These are phyloP conservation scores for Sanghuangporus weigelae DNA, from an alignment of 1,284 basidiomycete species.

Conservation along the genomic window DNA sequence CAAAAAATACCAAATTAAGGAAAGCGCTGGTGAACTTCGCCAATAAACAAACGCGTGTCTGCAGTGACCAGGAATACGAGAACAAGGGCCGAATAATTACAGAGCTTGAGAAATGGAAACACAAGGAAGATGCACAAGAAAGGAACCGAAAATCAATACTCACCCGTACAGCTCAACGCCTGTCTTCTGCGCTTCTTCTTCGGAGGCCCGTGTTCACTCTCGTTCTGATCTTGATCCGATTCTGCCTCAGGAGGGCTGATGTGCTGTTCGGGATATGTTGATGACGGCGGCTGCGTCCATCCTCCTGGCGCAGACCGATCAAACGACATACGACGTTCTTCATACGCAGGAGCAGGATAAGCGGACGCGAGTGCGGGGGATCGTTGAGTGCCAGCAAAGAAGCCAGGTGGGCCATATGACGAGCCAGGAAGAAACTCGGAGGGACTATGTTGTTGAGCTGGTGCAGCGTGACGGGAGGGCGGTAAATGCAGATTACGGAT, in stretches of 20 bases:
- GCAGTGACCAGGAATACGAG: conserved; percentile 11
- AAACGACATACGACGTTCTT: not conserved
- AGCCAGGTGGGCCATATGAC: conserved; percentile 5
- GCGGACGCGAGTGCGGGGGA: conserved; percentile 25
- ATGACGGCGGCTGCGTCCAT: not conserved
- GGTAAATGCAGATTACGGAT: conserved; percentile 61
- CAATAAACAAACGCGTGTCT: conserved; percentile 8
- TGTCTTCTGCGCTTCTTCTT: conserved; percentile 74
- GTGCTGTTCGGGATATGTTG: not conserved
- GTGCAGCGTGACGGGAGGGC: conserved; percentile 26
- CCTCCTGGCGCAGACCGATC: not conserved
- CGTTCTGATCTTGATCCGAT: conserved; percentile 22
- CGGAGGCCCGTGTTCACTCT: conserved; percentile 47
- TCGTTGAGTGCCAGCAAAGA: conserved; percentile 9
- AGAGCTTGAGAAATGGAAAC: conserved; percentile 10
- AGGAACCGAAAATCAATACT: conserved; percentile 24
- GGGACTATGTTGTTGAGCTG: conserved; percentile 15
- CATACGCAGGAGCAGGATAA: conserved; percentile 1
- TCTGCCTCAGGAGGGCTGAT: not conserved
- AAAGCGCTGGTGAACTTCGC: not conserved
- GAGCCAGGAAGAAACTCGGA: conserved; percentile 14
- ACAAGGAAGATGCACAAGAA: not conserved
- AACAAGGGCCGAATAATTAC: conserved; percentile 14
- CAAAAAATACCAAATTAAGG: not conserved
- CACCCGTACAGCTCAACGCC: conserved; percentile 73